Percentiles rank a stretch among this genome's conserved stretches.
These are phyloP conservation scores for Piloderma croceum DNA, from an alignment of 768 basidiomycete species.

Conservation along the genomic window DNA sequence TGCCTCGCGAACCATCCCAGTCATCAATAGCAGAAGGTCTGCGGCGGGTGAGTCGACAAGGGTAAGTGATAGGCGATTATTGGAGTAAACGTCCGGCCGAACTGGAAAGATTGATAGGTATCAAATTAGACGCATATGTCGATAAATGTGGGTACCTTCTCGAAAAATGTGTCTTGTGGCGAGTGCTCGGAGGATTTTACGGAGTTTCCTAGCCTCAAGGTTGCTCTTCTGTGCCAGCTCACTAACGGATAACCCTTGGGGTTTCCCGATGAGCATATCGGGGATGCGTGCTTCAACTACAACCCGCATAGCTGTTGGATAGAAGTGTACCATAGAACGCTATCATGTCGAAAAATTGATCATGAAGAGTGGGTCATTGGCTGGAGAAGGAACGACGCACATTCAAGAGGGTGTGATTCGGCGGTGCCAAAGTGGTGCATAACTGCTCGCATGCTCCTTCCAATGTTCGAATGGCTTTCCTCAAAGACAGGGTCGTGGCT, in stretches of 20 bases:
- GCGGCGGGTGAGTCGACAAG: conserved; percentile 17
- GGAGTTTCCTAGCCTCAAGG: conserved; percentile 24
- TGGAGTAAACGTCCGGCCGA: conserved; percentile 22
- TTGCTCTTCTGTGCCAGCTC: conserved; percentile 20
- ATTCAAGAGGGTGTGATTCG: conserved; percentile 27
- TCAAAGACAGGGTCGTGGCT: neutral
- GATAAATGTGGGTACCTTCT: conserved; percentile 16
- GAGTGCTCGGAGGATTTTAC: conserved; percentile 25
- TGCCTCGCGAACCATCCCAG: conserved; percentile 10
- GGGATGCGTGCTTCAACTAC: conserved; percentile 28
- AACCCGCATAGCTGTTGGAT: conserved; percentile 30
- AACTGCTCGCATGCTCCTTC: conserved; percentile 34
- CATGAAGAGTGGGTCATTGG: neutral
- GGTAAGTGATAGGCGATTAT: conserved; percentile 29
- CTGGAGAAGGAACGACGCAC: conserved; percentile 14
- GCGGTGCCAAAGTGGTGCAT: conserved; percentile 29
- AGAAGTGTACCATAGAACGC: neutral
- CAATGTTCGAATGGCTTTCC: conserved; percentile 18
- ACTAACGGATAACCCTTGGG: conserved; percentile 23
- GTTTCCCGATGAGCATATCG: conserved; percentile 20
- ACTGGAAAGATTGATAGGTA: conserved; percentile 9
- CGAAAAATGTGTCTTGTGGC: conserved; percentile 25
- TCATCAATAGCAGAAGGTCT: conserved; percentile 12
- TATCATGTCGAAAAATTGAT: neutral
- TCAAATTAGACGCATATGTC: conserved; percentile 1